Conservation (phyloP, 306 rosid genomes). For the Dicorynia guianensis region DNA sequence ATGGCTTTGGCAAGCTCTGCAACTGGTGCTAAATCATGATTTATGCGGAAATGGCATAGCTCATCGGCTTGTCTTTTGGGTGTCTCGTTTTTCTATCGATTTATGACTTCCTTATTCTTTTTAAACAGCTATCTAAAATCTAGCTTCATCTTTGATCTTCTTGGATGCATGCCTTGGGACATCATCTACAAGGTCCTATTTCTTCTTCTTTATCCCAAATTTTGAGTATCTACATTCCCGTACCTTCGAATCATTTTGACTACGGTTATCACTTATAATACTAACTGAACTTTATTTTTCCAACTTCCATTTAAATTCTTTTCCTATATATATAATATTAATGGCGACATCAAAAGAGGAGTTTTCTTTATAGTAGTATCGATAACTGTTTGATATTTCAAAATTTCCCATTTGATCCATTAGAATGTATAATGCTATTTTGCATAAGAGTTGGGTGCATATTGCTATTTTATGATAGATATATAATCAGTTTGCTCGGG, state of each 20-base stretch:
- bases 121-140: constrained; percentile 80
- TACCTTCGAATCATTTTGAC: constrained; percentile 16
- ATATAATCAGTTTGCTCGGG: neutral
- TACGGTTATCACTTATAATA: neutral
- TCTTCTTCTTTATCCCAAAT: constrained; percentile 22
- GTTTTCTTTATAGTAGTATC: too few relatives aligned
- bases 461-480: neutral
- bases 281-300: too few relatives aligned
- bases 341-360: too few relatives aligned
- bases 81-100: constrained; percentile 1
- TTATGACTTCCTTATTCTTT: constrained; percentile 24
- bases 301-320: too few relatives aligned
- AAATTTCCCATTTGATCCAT: neutral
- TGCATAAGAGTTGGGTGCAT: neutral
- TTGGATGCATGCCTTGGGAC: constrained; percentile 98
- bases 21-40: neutral
- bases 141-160: constrained; percentile 72
- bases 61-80: constrained; percentile 19
- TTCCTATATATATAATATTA: too few relatives aligned
- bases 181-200: constrained; percentile 76
- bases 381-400: neutral
- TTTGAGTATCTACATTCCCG: constrained; percentile 7
- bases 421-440: neutral
- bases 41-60: constrained; percentile 12
- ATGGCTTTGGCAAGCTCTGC: neutral